Evolutionary conservation across 2,329 filamentous ascomycete species (phyloP).

Genomic region (Colletotrichum chrysophilum): DNA sequence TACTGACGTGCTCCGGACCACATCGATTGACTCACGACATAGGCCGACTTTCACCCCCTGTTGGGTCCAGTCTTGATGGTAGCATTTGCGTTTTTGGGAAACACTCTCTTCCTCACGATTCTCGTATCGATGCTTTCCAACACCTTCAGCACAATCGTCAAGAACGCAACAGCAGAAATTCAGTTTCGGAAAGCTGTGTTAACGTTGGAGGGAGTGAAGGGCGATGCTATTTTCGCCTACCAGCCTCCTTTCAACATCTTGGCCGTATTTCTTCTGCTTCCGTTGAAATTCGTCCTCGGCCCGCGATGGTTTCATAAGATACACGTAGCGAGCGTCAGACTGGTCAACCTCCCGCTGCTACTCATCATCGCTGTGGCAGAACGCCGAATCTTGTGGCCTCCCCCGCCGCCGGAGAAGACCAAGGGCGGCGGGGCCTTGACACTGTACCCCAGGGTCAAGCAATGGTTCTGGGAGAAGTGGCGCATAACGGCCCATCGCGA

Average conservation of each 20-base stretch:
- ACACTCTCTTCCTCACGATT: slow-evolving; percentile 88
- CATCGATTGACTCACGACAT: slow-evolving; percentile 18
- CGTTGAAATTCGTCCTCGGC: slow-evolving; percentile 78
- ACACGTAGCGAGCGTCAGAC: slow-evolving; percentile 77
- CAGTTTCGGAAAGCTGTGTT: slow-evolving; percentile 82
- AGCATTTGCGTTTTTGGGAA: slow-evolving; percentile 83
- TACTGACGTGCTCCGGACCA: background rate
- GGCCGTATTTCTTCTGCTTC: slow-evolving; percentile 75
- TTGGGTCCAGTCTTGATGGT: slow-evolving; percentile 82
- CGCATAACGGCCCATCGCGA: slow-evolving; percentile 75
- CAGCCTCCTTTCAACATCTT: slow-evolving; percentile 84
- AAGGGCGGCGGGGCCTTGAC: slow-evolving; percentile 25
- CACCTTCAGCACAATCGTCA: slow-evolving; percentile 79
- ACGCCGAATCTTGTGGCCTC: slow-evolving; percentile 69
- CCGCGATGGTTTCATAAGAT: slow-evolving; percentile 91
- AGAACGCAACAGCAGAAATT: slow-evolving; percentile 81
- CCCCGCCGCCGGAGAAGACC: slow-evolving; percentile 12
- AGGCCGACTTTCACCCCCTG: slow-evolving; percentile 78
- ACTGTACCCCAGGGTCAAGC: slow-evolving; percentile 32
- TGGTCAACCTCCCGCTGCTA: slow-evolving; percentile 77
- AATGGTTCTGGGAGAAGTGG: slow-evolving; percentile 70
- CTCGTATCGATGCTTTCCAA: slow-evolving; percentile 86
- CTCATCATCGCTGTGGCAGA: slow-evolving; percentile 75
- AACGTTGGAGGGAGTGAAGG: slow-evolving; percentile 86
- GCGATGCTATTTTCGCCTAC: slow-evolving; percentile 82